These are phyloP conservation scores for Coriolopsis trogii DNA, from an alignment of 1,284 basidiomycete genomes.

Conservation along the genomic window DNA sequence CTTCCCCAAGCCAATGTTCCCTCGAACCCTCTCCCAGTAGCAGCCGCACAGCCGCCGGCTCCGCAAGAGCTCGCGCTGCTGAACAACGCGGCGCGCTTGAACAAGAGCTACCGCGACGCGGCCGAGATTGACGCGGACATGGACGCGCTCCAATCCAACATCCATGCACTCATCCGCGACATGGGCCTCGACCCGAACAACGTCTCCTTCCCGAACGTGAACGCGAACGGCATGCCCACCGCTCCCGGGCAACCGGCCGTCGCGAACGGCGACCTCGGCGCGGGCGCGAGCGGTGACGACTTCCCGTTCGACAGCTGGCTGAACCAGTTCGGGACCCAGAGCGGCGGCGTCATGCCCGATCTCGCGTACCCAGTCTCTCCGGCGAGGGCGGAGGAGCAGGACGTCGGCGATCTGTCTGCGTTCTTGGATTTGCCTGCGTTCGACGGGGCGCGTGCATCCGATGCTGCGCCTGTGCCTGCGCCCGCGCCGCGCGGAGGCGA, in stretches of 20 bases:
- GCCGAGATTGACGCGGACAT: constrained; percentile 74
- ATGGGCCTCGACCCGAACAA: constrained; percentile 63
- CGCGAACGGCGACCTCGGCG: neutral
- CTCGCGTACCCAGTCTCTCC: neutral
- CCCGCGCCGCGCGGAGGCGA: too few relatives aligned
- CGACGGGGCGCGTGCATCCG: constrained; percentile 13
- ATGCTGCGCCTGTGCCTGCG: constrained; percentile 5
- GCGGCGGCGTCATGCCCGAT: constrained; percentile 24
- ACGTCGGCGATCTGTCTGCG: constrained; percentile 44
- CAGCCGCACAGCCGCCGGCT: constrained; percentile 7
- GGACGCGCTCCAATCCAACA: constrained; percentile 68
- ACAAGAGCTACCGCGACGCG: constrained; percentile 63
- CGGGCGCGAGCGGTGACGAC: constrained; percentile 25
- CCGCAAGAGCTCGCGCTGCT: constrained; percentile 41
- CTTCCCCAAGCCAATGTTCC: constrained; percentile 17
- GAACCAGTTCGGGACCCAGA: constrained; percentile 23
- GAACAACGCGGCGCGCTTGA: constrained; percentile 42
- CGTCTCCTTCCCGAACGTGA: constrained; percentile 31
- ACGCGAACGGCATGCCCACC: neutral
- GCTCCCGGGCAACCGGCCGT: constrained; percentile 1
- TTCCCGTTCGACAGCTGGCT: constrained; percentile 37
- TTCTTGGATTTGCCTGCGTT: constrained; percentile 43
- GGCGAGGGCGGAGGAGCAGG: constrained; percentile 29
- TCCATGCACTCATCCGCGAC: constrained; percentile 73
- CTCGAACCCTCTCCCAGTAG: constrained; percentile 1